Conservation (phyloP, 805 yeast genomes). For the Yamadazyma sp. region DNA sequence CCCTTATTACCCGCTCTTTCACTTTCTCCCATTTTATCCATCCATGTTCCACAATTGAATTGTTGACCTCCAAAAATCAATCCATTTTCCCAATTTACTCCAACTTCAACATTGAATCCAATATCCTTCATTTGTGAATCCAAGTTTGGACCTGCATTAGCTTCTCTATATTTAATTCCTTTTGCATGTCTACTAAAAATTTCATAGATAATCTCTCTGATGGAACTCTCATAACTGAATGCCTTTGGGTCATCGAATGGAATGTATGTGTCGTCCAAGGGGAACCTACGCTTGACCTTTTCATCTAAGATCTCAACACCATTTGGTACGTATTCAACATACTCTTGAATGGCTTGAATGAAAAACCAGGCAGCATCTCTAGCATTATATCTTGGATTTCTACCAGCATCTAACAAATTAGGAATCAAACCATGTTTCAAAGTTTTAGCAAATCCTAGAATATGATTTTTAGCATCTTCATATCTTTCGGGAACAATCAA, state of each 20-base stretch:
- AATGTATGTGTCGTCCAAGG: conserved; percentile 79
- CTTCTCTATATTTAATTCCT: conserved; percentile 87
- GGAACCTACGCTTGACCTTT: conserved; percentile 78
- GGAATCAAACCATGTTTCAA: conserved; percentile 95
- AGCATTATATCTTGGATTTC: conserved; percentile 92
- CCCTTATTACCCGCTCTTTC: conserved; percentile 79
- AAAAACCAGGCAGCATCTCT: conserved; percentile 98
- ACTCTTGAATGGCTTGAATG: conserved; percentile 84
- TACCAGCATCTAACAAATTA: conserved; percentile 85
- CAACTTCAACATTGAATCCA: conserved; percentile 81
- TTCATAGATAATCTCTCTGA: conserved; percentile 79
- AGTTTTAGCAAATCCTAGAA: conserved; percentile 83
- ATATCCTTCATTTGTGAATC: conserved; percentile 91
- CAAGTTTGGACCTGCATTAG: conserved; percentile 85
- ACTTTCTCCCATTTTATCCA: conserved; percentile 99
- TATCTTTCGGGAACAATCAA: conserved; percentile 72
- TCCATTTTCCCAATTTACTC: conserved; percentile 88
- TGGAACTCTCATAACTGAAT: conserved; percentile 63
- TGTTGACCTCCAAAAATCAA: conserved; percentile 88
- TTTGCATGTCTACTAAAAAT: conserved; percentile 83
- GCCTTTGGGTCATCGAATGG: conserved; percentile 70
- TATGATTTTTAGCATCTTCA: conserved; percentile 78
- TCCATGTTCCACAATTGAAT: conserved; percentile 97
- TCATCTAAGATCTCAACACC: conserved; percentile 68
- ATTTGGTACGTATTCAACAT: conserved; percentile 60